Evolutionary conservation across 2,329 filamentous ascomycete species (phyloP), one percentile per base, ranked within the genome.

Genomic region (Penicillium capsulatum): DNA sequence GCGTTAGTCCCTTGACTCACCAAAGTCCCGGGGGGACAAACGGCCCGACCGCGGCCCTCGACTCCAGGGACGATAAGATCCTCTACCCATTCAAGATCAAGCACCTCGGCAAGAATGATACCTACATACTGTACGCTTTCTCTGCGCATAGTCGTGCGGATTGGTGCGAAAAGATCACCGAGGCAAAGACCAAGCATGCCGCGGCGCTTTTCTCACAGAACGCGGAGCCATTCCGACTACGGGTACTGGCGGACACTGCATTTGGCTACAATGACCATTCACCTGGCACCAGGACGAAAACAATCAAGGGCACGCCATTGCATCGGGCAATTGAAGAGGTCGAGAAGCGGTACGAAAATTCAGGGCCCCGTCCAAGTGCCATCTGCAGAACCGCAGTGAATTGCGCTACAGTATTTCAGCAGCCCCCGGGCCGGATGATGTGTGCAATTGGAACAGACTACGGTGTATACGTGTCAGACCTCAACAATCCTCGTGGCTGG

Each of bases 1-100:
- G 38, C 70, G 71, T 32, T 65, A 68, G 32, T 57, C 60, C 38
- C 48, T 66, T 48, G 60, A 77, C 81, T 42, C 86, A 92, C 52
- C 73, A 75, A 17, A 75, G 76, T 27, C 90, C 87, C 0, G 76
- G 78, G 3, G 90, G 87, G 3, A 70, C 80, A 6, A 71, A 69
- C 19, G 68, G 71, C 9, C 64, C 70, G 5, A 64, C 61, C 8
- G 73, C 70, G 1, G 65, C 68, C 2, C 59, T 77, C 13, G 79
- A 81, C 22, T 68, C 75, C 17, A 84, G 80, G 47, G 86, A 94
- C 50, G 83, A 87, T 59, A 87, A 83, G 62, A 85, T 92, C 31
- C 68, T 98, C 54, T 98, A 90, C 61, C 92, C 94, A 0, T 98
- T 98, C 79, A 83, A 83, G 51, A 80, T 98, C 61, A 96, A 96